Conservation (phyloP, 176 grass and related monocot genomes). For the Bothriochloa decipiens region DNA sequence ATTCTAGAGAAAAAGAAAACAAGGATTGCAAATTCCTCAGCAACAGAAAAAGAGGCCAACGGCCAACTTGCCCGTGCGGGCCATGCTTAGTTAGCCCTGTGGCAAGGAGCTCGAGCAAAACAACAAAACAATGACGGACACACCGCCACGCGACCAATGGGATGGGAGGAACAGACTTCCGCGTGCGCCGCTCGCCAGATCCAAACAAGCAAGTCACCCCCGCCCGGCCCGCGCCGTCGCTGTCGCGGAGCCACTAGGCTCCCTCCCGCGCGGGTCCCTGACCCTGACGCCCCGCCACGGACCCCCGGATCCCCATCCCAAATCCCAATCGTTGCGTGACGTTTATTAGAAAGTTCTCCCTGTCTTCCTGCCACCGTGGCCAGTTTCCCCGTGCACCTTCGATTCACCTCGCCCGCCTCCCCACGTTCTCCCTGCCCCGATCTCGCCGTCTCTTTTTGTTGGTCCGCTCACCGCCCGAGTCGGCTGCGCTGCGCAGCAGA, state of each 20-base stretch:
- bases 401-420: background rate
- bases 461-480: background rate
- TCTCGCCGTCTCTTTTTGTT: background rate
- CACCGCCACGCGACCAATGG: background rate
- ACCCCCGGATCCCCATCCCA: background rate
- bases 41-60: no score
- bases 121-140: background rate
- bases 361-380: background rate
- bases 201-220: background rate
- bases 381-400: background rate
- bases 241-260: background rate
- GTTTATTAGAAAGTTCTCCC: constrained; percentile 40
- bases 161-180: background rate
- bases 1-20: no score
- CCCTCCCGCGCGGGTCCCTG: background rate
- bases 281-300: background rate
- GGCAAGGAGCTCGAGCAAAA: no score
- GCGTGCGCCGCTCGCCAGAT: background rate
- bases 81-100: no score
- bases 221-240: background rate
- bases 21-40: no score
- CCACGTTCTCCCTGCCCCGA: background rate
- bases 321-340: background rate
- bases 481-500: background rate
- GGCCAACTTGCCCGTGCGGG: no score